Base-by-base conservation (phyloP, 176 grass and related monocot genomes). In the Phoenix roebelenii region DNA sequence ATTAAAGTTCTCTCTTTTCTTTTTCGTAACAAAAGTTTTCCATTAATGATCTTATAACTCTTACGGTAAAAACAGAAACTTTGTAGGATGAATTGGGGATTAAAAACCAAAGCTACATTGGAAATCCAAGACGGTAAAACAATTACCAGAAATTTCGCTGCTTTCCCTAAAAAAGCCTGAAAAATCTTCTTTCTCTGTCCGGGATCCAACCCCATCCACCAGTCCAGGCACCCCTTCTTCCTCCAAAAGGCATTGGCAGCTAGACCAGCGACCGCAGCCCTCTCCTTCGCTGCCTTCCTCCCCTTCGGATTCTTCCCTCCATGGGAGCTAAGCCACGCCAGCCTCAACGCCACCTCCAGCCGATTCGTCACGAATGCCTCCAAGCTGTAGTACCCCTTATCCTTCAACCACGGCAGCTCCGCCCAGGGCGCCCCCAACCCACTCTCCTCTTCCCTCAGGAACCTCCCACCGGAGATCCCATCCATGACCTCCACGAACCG, bases 181-280 rank as follows among this genome's bases (percentile, higher is more conserved):
- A 77, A 32, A 52, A 88, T 70, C 39, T 80, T 88, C 57, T 83
- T 75, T 72, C 84, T 80, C 6, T 81, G 63, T 63, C 66, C 75
- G 4, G 73, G 81, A 68, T 97, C 93, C 26, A 91, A 70, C 72
- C 59, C 66, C 65, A 67, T 71, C 93, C 93, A 97, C 93, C 93
- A 97, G 71, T 97, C 87, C 55, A 85, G 54, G 63, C 89, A 97
- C 2, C 87, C 93, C 54, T 91, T 97, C 66, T 88, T 89, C 81
- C 93, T 97, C 93, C 84, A 97, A 78, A 91, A 91, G 0, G 79
- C 84, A 25, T 85, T 78, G 3, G 93, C 76, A 12, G 93, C 83
- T n/a, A 91, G 44, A n/a, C 70, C 70, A n/a, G 17, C 58, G 52
- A 20, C 28, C 20, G 62, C 75, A 16, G 78, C 75, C 70, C 90